phyloP scores from a whole-genome alignment of 345 rosid species.

The Lenwebbia sp. region DNA sequence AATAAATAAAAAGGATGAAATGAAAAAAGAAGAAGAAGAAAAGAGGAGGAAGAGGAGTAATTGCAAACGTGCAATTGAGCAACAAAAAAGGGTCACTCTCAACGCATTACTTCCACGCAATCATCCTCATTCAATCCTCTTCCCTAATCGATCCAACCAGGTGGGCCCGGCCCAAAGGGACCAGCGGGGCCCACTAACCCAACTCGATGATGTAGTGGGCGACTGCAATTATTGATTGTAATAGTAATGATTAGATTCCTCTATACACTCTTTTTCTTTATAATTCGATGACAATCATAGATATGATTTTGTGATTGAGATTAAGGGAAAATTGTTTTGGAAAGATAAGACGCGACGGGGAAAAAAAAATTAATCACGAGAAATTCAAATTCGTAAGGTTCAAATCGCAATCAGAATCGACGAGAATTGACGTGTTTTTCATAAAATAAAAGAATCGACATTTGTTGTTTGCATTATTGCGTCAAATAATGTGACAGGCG shows the following conservation, averaged over 20 bases:
- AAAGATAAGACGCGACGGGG: too few relatives aligned
- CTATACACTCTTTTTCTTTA: background rate
- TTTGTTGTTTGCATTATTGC: background rate
- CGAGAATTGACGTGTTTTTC: background rate
- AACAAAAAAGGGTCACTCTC: background rate
- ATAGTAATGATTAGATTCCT: background rate
- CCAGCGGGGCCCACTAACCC: background rate
- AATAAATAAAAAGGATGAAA: background rate
- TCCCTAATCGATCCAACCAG: background rate
- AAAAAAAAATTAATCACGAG: background rate
- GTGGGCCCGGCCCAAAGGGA: background rate
- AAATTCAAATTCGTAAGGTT: background rate
- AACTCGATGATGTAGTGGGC: background rate
- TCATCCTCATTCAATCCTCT: background rate
- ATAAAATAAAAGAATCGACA: too few relatives aligned
- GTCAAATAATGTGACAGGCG: fast-evolving
- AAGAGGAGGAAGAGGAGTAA: too few relatives aligned
- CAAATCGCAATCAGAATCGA: too few relatives aligned
- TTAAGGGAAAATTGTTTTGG: background rate
- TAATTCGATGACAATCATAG: background rate
- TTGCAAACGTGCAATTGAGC: background rate
- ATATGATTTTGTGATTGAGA: background rate
- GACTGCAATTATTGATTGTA: background rate
- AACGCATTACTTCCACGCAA: background rate
- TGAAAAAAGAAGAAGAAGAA: background rate